These are phyloP conservation scores for Ajuga reptans DNA, from an alignment of 305 asterid species.

Conservation along the genomic window DNA sequence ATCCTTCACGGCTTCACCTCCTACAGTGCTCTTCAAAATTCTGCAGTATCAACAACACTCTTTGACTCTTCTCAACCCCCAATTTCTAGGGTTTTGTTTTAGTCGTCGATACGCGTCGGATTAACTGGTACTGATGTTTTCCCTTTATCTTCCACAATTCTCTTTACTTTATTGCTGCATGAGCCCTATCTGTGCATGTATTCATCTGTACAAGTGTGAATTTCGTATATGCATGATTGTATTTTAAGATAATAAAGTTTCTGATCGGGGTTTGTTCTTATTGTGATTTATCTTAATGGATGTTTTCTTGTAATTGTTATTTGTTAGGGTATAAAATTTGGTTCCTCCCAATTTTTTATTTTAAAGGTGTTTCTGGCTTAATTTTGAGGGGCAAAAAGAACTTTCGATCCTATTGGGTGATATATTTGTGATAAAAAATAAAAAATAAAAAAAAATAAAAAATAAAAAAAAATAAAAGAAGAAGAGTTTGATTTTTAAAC, in stretches of 20 bases:
- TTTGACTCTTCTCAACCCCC: constrained; percentile 23
- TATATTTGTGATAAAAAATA: not conserved
- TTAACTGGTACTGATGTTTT: constrained; percentile 17
- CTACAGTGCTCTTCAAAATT: not conserved
- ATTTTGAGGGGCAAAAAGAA: not conserved
- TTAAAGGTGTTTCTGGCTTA: constrained; percentile 6
- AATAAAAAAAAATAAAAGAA: not conserved
- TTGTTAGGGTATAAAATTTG: not conserved
- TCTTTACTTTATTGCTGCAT: not conserved
- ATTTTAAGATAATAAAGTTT: not conserved
- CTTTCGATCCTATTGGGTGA: constrained; percentile 3
- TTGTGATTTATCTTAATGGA: not conserved
- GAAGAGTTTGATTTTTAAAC: not conserved
- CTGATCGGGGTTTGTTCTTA: constrained; percentile 17
- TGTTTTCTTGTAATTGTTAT: not conserved
- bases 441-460: too few species aligned
- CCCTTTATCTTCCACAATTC: not conserved
- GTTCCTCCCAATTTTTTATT: not conserved
- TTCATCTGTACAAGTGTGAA: constrained; percentile 6
- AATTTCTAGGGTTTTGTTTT: constrained; percentile 29
- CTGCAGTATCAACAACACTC: not conserved
- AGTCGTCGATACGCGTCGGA: constrained; percentile 14
- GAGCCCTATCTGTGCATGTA: constrained; percentile 14
- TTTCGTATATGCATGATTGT: constrained; percentile 23
- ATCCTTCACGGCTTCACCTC: not conserved